phyloP scores from a whole-genome alignment of 164 flowering plant species.

The Platanus orientalis region DNA sequence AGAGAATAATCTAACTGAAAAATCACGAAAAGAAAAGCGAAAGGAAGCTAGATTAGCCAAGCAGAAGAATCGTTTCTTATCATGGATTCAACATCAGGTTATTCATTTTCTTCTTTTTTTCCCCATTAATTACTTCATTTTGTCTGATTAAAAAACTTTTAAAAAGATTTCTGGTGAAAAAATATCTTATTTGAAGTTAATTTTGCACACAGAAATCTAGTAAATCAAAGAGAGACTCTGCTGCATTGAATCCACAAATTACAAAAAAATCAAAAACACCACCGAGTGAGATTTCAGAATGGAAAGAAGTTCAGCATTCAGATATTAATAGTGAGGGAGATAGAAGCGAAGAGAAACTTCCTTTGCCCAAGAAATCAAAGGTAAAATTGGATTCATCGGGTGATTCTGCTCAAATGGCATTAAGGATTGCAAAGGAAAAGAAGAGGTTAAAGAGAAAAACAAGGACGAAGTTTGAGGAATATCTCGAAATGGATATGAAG shows the following conservation, averaged over 20 bases:
- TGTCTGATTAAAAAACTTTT: not conserved
- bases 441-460: constrained; percentile 28
- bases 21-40: constrained; percentile 42
- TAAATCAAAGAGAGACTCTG: constrained; percentile 14
- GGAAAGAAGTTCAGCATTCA: not conserved
- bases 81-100: constrained; percentile 53
- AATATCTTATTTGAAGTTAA: not conserved
- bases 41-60: constrained; percentile 47
- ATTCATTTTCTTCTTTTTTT: not conserved
- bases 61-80: constrained; percentile 29
- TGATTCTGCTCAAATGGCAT: not conserved
- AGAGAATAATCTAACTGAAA: constrained; percentile 12
- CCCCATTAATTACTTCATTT: not conserved
- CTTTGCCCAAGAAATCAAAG: constrained; percentile 5
- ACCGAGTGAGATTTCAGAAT: not conserved
- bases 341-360: constrained; percentile 6
- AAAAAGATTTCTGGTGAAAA: not conserved
- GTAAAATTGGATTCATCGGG: constrained; percentile 4
- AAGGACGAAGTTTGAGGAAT: constrained; percentile 68
- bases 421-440: constrained; percentile 17
- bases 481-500: constrained; percentile 42
- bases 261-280: constrained; percentile 2
- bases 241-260: constrained; percentile 3
- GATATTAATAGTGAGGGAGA: constrained; percentile 6
- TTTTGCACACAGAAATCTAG: constrained; percentile 22